phyloP scores from a whole-genome alignment of 2,329 filamentous ascomycete species.

The Chalaropsis ovoidea region DNA sequence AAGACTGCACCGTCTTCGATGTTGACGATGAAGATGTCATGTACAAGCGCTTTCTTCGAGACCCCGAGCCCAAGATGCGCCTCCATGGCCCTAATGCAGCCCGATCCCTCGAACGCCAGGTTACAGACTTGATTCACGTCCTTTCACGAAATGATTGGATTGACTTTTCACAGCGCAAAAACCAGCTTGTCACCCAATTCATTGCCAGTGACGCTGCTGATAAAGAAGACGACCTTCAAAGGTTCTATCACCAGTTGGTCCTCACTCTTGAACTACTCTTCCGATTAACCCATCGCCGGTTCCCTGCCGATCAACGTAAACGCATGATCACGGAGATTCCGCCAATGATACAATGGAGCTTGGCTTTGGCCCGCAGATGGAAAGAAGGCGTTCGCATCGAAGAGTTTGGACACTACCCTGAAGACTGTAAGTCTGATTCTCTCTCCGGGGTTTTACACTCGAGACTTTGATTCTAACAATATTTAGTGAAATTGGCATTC shows the following conservation, averaged over 20 bases:
- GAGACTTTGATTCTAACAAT: neutral
- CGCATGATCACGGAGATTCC: conserved; percentile 56
- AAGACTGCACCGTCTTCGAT: conserved; percentile 38
- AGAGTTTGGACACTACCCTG: conserved; percentile 39
- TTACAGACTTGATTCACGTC: conserved; percentile 59
- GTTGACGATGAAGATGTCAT: conserved; percentile 49
- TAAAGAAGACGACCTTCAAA: conserved; percentile 49
- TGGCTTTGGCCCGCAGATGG: conserved; percentile 66
- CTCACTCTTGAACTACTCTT: conserved; percentile 62
- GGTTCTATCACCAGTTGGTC: conserved; percentile 68
- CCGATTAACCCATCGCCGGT: conserved; percentile 53
- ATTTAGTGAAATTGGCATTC: conserved; percentile 50
- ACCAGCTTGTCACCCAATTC: conserved; percentile 64
- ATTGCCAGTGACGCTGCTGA: conserved; percentile 52
- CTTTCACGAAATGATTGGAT: conserved; percentile 62
- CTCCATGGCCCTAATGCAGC: conserved; percentile 43
- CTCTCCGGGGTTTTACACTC: neutral
- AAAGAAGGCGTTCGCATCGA: conserved; percentile 59
- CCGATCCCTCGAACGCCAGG: conserved; percentile 57
- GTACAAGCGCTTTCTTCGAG: conserved; percentile 54
- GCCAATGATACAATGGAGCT: conserved; percentile 59
- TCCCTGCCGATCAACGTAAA: conserved; percentile 54
- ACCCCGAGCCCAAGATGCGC: conserved; percentile 49
- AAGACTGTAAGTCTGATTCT: conserved; percentile 19
- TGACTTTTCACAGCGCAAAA: conserved; percentile 58